These are phyloP conservation scores for Colletotrichum sp. DNA, from an alignment of 2,329 filamentous ascomycete species.

Conservation along the genomic window DNA sequence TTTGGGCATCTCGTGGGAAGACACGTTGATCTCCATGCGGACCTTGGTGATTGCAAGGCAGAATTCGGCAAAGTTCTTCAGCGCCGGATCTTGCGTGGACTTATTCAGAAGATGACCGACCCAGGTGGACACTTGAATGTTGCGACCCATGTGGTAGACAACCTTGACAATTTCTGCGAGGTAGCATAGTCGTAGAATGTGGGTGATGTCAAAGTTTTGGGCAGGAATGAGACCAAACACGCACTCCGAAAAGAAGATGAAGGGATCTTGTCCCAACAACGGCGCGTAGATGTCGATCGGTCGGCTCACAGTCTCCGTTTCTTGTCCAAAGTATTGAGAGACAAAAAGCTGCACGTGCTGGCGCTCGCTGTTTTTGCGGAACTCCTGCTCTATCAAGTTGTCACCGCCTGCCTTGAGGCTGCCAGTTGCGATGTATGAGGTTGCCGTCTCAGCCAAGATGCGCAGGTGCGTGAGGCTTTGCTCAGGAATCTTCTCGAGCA, in stretches of 20 bases:
- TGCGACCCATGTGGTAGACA: slow-evolving; percentile 62
- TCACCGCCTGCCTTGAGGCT: slow-evolving; percentile 66
- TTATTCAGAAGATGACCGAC: slow-evolving; percentile 48
- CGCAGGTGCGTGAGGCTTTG: slow-evolving; percentile 86
- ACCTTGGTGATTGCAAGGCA: slow-evolving; percentile 52
- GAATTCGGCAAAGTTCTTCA: slow-evolving; percentile 62
- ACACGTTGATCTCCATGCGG: slow-evolving; percentile 44
- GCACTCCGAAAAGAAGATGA: slow-evolving; percentile 82
- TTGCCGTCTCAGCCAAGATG: slow-evolving; percentile 85
- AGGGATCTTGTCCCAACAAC: slow-evolving; percentile 72
- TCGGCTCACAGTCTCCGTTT: slow-evolving; percentile 41
- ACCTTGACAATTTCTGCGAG: slow-evolving; percentile 90
- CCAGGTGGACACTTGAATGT: slow-evolving; percentile 57
- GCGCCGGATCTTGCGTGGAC: slow-evolving; percentile 47
- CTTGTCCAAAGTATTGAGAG: slow-evolving; percentile 54
- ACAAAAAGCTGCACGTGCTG: slow-evolving; percentile 81
- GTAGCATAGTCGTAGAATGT: slow-evolving; percentile 86
- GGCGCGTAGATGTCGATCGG: slow-evolving; percentile 56
- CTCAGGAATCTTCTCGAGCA: slow-evolving; percentile 85
- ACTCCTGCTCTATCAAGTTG: slow-evolving; percentile 70
- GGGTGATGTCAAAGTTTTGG: slow-evolving; percentile 74
- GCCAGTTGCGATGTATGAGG: slow-evolving; percentile 82
- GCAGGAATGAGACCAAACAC: slow-evolving; percentile 73
- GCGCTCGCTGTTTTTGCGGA: slow-evolving; percentile 68
- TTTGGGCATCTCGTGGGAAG: slow-evolving; percentile 32